Base-by-base conservation (phyloP, 345 rosid species). In the Mallotus nudiflorus region DNA sequence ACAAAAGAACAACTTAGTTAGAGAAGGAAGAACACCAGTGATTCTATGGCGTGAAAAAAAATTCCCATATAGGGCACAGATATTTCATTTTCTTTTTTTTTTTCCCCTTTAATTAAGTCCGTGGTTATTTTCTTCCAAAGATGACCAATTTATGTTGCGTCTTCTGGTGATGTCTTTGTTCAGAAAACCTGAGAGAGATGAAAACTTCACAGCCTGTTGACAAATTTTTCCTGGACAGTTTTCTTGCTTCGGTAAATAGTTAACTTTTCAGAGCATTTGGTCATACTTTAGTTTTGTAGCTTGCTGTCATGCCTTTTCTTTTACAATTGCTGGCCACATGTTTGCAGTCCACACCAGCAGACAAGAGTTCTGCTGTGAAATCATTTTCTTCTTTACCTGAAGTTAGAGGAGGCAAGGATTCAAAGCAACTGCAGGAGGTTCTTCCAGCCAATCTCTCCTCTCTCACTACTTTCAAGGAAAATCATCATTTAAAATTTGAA, bases 381-480 rank as follows among this genome's bases (percentile, higher is more conserved):
- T 76, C 82, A 20, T 15, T 71, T 6, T 74, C 85, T 66, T 78
- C 85, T 70, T 74, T 58, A 25, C 72, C 65, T 74, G 83, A 77
- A 77, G 78, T 57, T 70, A 83, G 84, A 80, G 78, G 78, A 67
- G 65, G 76, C 62, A 79, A 58, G 72, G 70, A n/a, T 64, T 64
- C 73, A 31, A 73, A 75, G 77, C 84, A 71, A 73, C 53, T 88
- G 49, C 73, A 75, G 70, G 89, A 74, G 61, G 67, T 86, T 74
- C 83, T 82, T 80, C 92, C 99, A 63, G 98, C 98, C 37, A 92
- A 92, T 78, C 83, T 82, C 40, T 80, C 92, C 62, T 86, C 85
- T 81, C 84, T 85, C 69, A 73, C 73, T 76, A 82, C 75, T 53
- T 58, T 40, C 57, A 82, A 66, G 67, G 84, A 73, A 44, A 46